A percentile compares a stretch with the other conserved stretches of the same genome.
phyloP scores from a whole-genome alignment of 805 yeast species.

The Wickerhamomyces pijperi region DNA sequence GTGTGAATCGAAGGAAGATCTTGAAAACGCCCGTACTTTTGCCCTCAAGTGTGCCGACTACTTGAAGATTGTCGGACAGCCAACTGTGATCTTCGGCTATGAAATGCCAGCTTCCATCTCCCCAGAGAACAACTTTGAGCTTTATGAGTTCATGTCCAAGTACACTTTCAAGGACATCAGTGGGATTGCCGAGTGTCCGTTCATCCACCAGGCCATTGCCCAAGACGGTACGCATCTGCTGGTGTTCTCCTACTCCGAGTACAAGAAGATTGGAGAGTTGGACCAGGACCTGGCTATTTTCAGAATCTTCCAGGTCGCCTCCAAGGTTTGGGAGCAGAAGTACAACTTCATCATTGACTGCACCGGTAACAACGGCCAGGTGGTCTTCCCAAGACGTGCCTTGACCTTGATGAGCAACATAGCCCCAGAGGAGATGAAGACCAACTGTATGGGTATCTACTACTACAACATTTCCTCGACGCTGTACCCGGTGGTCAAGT shows the following conservation, averaged over 20 bases:
- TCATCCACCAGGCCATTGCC: constrained; percentile 55
- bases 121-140: constrained; percentile 36
- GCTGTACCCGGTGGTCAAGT: constrained; percentile 15
- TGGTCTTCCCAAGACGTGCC: constrained; percentile 20
- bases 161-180: constrained; percentile 45
- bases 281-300: constrained; percentile 44
- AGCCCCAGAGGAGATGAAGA: constrained; percentile 39
- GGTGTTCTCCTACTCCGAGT: constrained; percentile 35
- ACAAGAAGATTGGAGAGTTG: constrained; percentile 21
- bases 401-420: constrained; percentile 28
- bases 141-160: constrained; percentile 67
- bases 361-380: constrained; percentile 38
- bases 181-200: constrained; percentile 27
- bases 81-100: constrained; percentile 41
- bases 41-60: constrained; percentile 35
- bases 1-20: constrained; percentile 11
- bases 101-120: constrained; percentile 45
- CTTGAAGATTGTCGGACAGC: constrained; percentile 45
- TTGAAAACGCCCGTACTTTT: constrained; percentile 13
- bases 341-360: constrained; percentile 58
- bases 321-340: constrained; percentile 62
- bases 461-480: constrained; percentile 30
- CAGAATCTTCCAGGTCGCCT: constrained; percentile 50
- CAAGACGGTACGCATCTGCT: constrained; percentile 66
- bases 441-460: constrained; percentile 42